A percentile compares a stretch with the other conserved stretches of the same genome.
Conservation (phyloP, 148 eudicot species). For the Fallopia convolvulus region DNA sequence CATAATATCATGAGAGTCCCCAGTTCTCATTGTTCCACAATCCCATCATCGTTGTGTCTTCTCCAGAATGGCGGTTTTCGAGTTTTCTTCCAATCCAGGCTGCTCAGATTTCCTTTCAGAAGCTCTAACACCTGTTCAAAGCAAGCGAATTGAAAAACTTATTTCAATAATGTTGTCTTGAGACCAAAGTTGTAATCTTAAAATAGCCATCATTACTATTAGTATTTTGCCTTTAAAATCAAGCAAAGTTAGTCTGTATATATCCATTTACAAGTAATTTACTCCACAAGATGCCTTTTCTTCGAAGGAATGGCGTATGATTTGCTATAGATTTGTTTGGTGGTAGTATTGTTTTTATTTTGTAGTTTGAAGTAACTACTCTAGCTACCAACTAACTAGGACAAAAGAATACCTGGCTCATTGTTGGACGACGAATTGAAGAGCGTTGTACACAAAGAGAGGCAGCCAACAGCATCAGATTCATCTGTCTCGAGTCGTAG, state of each 20-base stretch:
- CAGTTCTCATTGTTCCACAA: conserved; percentile 31
- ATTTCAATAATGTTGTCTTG: neutral
- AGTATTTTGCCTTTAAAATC: neutral
- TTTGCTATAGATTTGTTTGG: neutral
- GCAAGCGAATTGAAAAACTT: neutral
- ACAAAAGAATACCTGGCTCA: conserved; percentile 49
- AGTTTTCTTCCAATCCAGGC: conserved; percentile 53
- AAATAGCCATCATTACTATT: neutral
- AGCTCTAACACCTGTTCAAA: conserved; percentile 55
- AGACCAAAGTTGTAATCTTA: neutral
- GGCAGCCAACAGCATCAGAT: conserved; percentile 56
- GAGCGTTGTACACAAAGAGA: conserved; percentile 65
- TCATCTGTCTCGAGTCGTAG: conserved; percentile 43
- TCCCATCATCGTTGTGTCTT: conserved; percentile 47
- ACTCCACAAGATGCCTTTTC: neutral
- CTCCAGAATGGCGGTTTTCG: conserved; percentile 64
- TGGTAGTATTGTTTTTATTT: neutral
- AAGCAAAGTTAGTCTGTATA: neutral
- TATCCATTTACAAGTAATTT: neutral
- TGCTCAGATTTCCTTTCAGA: conserved; percentile 59
- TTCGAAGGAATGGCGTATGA: neutral
- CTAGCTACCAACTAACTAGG: neutral
- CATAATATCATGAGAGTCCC: neutral
- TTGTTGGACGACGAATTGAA: conserved; percentile 64
- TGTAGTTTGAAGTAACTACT: neutral